Conservation (phyloP, 1,284 basidiomycete genomes). For the Phellopilus nigrolimitatus region DNA sequence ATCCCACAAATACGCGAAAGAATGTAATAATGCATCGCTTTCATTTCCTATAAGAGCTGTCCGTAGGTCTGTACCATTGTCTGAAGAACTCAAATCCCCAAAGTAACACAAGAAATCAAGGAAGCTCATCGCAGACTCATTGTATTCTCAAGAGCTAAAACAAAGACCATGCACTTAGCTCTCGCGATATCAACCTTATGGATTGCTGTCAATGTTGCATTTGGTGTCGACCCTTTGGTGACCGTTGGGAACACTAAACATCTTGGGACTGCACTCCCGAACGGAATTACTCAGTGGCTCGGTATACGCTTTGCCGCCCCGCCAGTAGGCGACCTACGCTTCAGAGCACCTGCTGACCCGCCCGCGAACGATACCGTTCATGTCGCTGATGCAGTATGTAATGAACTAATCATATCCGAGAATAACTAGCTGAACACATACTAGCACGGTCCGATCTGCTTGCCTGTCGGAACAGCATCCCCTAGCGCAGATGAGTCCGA, state of each 20-base stretch:
- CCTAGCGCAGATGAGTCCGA: slow-evolving; percentile 23
- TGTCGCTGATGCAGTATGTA: slow-evolving; percentile 14
- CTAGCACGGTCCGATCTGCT: slow-evolving; percentile 17
- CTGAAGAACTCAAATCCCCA: too few species aligned
- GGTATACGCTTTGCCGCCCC: slow-evolving; percentile 30
- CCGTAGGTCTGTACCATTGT: too few species aligned
- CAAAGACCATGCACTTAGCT: too few species aligned
- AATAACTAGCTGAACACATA: background rate
- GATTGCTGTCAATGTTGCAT: background rate
- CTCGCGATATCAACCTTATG: background rate
- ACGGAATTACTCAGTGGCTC: slow-evolving; percentile 24
- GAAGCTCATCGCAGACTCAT: too few species aligned
- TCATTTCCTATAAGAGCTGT: too few species aligned
- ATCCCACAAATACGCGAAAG: too few species aligned
- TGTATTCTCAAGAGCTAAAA: too few species aligned
- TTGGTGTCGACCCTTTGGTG: slow-evolving; percentile 19
- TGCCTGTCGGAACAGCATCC: slow-evolving; percentile 12
- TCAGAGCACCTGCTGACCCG: slow-evolving; percentile 24
- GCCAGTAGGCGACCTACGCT: slow-evolving; percentile 27
- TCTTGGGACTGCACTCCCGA: slow-evolving; percentile 21
- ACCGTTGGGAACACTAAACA: slow-evolving; percentile 23
- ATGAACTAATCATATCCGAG: background rate
- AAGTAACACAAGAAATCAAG: too few species aligned
- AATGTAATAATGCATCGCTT: too few species aligned
- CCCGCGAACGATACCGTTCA: slow-evolving; percentile 23